Evolutionary conservation across 1,284 basidiomycete species (phyloP).

Genomic region (Tetrapyrgos nigripes): DNA sequence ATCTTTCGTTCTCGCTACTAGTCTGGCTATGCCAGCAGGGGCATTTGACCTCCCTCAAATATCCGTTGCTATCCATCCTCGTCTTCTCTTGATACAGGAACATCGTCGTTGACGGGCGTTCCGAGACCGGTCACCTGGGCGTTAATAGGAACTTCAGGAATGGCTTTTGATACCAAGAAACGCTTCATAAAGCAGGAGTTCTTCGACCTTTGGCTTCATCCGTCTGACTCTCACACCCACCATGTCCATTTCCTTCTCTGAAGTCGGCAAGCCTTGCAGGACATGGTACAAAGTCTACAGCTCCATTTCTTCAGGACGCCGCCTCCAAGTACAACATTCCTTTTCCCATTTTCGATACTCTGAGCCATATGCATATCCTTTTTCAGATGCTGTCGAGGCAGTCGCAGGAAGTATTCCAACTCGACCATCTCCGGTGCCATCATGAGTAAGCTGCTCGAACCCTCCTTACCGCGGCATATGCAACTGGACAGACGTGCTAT

Average conservation of each 20-base stretch:
- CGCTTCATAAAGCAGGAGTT: too few relatives aligned
- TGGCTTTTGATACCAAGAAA: too few relatives aligned
- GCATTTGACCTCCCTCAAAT: too few relatives aligned
- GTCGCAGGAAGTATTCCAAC: slow-evolving; percentile 77
- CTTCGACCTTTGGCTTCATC: too few relatives aligned
- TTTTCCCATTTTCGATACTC: slow-evolving; percentile 52
- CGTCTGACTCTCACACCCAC: background rate
- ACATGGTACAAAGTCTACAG: slow-evolving; percentile 9
- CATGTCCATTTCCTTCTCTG: background rate
- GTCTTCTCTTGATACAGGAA: too few relatives aligned
- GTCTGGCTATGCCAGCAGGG: too few relatives aligned
- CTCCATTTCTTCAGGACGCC: background rate
- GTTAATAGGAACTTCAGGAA: too few relatives aligned
- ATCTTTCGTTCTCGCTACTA: too few relatives aligned
- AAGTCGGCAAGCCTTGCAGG: slow-evolving; percentile 6
- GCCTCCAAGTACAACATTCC: slow-evolving; percentile 37
- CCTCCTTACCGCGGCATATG: slow-evolving; percentile 26
- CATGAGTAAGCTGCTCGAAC: slow-evolving; percentile 83
- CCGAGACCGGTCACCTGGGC: too few relatives aligned
- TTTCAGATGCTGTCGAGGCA: slow-evolving; percentile 73
- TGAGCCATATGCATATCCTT: slow-evolving; percentile 11
- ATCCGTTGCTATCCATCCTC: too few relatives aligned
- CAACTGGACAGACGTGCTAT: too few relatives aligned
- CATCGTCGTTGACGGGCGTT: too few relatives aligned
- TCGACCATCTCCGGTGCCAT: slow-evolving; percentile 60